A percentile compares a stretch with the other conserved stretches of the same genome.
These are phyloP conservation scores for Psidium friedrichsthalianum DNA, from an alignment of 345 rosid genomes.

Conservation along the genomic window DNA sequence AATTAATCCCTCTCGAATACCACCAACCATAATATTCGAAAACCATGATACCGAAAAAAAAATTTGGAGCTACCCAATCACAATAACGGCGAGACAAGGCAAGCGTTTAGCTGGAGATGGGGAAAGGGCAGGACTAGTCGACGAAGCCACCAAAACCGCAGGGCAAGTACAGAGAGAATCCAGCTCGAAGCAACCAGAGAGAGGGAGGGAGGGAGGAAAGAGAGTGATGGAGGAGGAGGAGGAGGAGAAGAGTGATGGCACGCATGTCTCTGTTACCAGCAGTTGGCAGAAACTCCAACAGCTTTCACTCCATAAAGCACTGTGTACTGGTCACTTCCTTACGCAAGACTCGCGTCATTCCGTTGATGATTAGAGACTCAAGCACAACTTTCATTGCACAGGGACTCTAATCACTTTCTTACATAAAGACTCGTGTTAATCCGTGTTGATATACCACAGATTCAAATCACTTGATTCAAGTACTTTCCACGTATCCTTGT, in stretches of 20 bases:
- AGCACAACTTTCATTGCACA: background rate
- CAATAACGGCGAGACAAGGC: background rate
- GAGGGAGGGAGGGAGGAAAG: background rate
- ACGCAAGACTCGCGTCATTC: no score
- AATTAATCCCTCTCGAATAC: background rate
- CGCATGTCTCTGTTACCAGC: background rate
- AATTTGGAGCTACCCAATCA: background rate
- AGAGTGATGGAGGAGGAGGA: background rate
- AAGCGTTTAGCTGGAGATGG: background rate
- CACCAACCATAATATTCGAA: background rate
- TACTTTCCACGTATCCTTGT: background rate
- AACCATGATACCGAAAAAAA: conserved; percentile 1
- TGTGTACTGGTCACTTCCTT: no score
- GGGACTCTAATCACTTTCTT: background rate
- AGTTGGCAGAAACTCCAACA: no score
- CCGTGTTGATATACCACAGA: background rate
- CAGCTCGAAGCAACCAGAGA: conserved; percentile 43
- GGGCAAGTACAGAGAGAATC: no score
- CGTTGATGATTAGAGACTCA: no score
- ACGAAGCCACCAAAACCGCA: conserved; percentile 92
- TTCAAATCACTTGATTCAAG: background rate
- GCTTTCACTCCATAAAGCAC: no score
- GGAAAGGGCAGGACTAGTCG: conserved; percentile 26
- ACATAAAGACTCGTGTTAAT: background rate
- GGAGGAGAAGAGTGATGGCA: background rate